Percentiles rank a stretch among this genome's conserved stretches.
These are phyloP conservation scores for Phytophthora citricola DNA, from an alignment of 352 stramenopile genomes.

Conservation along the genomic window DNA sequence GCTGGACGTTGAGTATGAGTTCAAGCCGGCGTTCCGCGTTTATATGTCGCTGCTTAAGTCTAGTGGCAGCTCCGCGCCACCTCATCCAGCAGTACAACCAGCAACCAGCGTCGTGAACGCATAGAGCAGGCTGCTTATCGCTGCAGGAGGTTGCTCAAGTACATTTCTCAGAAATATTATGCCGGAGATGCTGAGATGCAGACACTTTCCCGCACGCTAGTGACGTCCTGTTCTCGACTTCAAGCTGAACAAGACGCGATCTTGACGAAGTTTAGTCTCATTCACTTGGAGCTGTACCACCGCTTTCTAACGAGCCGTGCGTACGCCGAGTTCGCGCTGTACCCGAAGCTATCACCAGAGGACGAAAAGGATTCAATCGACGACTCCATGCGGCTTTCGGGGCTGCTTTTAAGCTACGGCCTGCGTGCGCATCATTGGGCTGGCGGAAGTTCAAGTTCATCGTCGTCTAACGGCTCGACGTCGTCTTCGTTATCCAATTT, in stretches of 20 bases:
- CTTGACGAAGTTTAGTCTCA: constrained; percentile 85
- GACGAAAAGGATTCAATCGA: constrained; percentile 73
- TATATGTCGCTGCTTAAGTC: constrained; percentile 76
- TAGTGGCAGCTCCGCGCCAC: constrained; percentile 29
- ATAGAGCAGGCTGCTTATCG: constrained; percentile 69
- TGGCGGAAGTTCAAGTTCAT: constrained; percentile 25
- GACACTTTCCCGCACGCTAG: constrained; percentile 70
- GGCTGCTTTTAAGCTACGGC: constrained; percentile 79
- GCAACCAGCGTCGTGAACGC: constrained; percentile 53
- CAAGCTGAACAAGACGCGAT: constrained; percentile 87
- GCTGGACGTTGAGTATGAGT: constrained; percentile 90
- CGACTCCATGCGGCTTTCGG: constrained; percentile 72
- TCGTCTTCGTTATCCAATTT: constrained; percentile 26
- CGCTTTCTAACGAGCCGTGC: constrained; percentile 85
- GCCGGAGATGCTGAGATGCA: constrained; percentile 78
- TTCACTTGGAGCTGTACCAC: constrained; percentile 87
- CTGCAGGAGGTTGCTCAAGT: constrained; percentile 78
- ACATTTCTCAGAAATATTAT: constrained; percentile 89
- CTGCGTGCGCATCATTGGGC: constrained; percentile 83
- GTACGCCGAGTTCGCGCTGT: constrained; percentile 87
- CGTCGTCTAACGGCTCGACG: constrained; percentile 29
- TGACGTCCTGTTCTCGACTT: constrained; percentile 65
- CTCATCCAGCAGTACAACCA: constrained; percentile 20
- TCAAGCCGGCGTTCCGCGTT: constrained; percentile 81
- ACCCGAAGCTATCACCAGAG: constrained; percentile 59